Conservation (phyloP, 2,329 filamentous ascomycete species). For the Sordariomycetes sp. region DNA sequence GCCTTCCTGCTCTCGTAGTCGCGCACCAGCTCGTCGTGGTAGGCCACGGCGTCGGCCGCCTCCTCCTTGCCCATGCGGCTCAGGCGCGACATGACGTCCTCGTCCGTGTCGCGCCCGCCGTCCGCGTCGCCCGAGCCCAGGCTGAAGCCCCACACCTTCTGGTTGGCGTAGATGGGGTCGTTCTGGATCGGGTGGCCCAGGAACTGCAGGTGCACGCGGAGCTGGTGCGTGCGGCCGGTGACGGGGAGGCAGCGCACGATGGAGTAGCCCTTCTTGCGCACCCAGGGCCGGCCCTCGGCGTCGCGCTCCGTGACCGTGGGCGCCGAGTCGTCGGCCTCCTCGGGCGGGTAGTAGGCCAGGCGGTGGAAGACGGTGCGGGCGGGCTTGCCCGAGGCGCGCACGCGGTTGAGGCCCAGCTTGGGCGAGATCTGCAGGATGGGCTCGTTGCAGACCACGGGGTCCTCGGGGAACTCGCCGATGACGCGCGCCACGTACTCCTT, state of each 20-base stretch:
- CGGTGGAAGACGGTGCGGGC: slow-evolving; percentile 87
- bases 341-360: slow-evolving; percentile 73
- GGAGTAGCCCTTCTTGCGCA: slow-evolving; percentile 69
- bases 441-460: slow-evolving; percentile 84
- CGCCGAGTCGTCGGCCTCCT: slow-evolving; percentile 1
- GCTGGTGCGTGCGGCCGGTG: slow-evolving; percentile 88
- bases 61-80: slow-evolving; percentile 91
- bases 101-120: slow-evolving; percentile 62
- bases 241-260: slow-evolving; percentile 90
- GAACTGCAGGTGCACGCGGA: slow-evolving; percentile 90
- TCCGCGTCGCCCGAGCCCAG: slow-evolving; percentile 61
- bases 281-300: slow-evolving; percentile 23
- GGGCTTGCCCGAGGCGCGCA: slow-evolving; percentile 85
- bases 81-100: slow-evolving; percentile 79
- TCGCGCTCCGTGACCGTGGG: not conserved
- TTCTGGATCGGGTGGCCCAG: slow-evolving; percentile 93
- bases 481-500: slow-evolving; percentile 95
- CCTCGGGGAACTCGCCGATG: slow-evolving; percentile 82
- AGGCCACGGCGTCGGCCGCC: slow-evolving; percentile 79
- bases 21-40: slow-evolving; percentile 89
- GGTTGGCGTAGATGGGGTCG: slow-evolving; percentile 95
- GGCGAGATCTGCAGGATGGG: slow-evolving; percentile 91
- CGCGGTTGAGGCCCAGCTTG: slow-evolving; percentile 86
- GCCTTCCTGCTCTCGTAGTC: slow-evolving; percentile 83
- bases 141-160: slow-evolving; percentile 75